Evolutionary conservation across 805 yeast genomes (phyloP).

Genomic region (Ogataea kodamae): DNA sequence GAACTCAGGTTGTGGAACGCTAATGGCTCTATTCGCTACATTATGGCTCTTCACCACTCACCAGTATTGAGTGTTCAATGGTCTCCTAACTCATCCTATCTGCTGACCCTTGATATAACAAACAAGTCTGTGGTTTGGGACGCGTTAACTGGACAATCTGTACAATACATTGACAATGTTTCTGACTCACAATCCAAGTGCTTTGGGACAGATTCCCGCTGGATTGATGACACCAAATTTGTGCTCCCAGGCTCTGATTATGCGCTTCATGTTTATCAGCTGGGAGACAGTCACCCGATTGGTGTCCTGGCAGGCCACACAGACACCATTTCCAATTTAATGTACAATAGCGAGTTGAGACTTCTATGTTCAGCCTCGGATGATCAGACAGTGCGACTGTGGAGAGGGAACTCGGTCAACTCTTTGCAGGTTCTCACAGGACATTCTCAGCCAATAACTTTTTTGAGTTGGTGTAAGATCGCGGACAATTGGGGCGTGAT

Average conservation of each 20-base stretch:
- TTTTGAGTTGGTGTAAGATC: constrained; percentile 51
- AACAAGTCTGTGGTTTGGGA: constrained; percentile 66
- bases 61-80: constrained; percentile 58
- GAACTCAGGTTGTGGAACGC: constrained; percentile 77
- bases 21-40: constrained; percentile 61
- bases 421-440: constrained; percentile 47
- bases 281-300: constrained; percentile 44
- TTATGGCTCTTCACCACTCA: constrained; percentile 48
- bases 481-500: constrained; percentile 34
- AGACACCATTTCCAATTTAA: constrained; percentile 51
- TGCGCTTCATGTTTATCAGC: constrained; percentile 52
- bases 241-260: constrained; percentile 63
- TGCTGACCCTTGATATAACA: constrained; percentile 58
- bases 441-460: constrained; percentile 57
- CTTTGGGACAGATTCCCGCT: constrained; percentile 56
- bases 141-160: constrained; percentile 46
- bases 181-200: constrained; percentile 12
- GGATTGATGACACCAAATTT: constrained; percentile 70
- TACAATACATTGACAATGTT: constrained; percentile 41
- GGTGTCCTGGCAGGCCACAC: constrained; percentile 64
- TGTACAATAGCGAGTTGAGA: constrained; percentile 49
- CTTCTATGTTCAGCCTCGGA: constrained; percentile 74
- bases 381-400: constrained; percentile 67
- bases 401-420: constrained; percentile 64
- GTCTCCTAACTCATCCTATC: constrained; percentile 51